A percentile compares a stretch with the other conserved stretches of the same genome.
Evolutionary conservation across 164 flowering plant genomes (phyloP).

Genomic region (Kingdonia uniflora): DNA sequence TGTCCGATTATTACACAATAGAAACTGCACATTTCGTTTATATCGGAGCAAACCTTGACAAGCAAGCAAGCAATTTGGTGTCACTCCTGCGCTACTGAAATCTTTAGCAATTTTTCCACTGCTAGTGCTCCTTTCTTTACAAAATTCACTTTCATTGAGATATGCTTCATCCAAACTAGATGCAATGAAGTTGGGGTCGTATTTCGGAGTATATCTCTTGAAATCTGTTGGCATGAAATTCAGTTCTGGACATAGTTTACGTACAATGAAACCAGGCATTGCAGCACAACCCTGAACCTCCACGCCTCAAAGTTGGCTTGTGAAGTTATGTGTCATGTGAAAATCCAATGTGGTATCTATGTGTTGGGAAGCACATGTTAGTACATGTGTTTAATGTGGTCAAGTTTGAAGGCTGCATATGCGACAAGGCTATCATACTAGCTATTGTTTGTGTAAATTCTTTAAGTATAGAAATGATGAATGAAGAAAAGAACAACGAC

Average conservation of each 20-base stretch:
- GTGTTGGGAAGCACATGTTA: no score
- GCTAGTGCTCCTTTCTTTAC: constrained; percentile 45
- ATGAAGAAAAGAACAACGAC: no score
- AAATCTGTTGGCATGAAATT: constrained; percentile 79
- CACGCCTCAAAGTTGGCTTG: no score
- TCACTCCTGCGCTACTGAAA: constrained; percentile 96
- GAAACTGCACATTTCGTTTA: constrained; percentile 91
- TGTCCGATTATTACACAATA: constrained; percentile 66
- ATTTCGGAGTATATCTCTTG: constrained; percentile 66
- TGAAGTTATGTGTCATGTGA: no score
- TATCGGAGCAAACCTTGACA: constrained; percentile 90
- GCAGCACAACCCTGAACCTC: constrained; percentile 95
- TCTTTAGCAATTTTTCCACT: constrained; percentile 80
- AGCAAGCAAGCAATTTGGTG: constrained; percentile 90
- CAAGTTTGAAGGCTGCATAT: no score
- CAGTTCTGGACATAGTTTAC: constrained; percentile 83
- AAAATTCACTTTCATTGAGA: constrained; percentile 75
- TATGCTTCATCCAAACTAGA: constrained; percentile 97
- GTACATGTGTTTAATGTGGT: no score
- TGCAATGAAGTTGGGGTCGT: constrained; percentile 80
- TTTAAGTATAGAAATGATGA: no score
- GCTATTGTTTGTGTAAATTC: no score
- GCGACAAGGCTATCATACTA: no score
- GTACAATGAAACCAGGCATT: constrained; percentile 99
- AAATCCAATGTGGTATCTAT: no score